Evolutionary conservation across 169 alveolate species (phyloP), one percentile per base, ranked within the genome.

Genomic region (Cryptosporidium meleagridis): DNA sequence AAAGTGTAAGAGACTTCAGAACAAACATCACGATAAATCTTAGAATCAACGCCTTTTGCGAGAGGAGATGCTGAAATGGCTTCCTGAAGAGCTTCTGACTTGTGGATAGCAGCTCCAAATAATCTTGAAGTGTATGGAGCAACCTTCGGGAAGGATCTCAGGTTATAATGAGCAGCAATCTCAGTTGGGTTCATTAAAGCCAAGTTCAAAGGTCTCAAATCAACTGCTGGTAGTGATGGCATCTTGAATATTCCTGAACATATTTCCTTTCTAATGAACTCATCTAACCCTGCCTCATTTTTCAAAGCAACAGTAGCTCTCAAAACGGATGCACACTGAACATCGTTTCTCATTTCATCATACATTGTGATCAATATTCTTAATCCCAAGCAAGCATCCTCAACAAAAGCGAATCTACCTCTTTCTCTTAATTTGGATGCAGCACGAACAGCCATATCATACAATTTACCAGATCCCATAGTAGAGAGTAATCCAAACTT

Each of bases 301-400:
- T 21, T 80, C 61, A 59, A 65, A 41, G 67, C 65, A 39, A 45
- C 73, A 59, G 75, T 65, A 31, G 89, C 89, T 65, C 75, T 80
- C n/a, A 80, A 23, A 26, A 80, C 89, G 23, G 73, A 62, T 14
- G 61, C 35, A 65, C 89, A 80, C 29, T 80, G 89, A 67, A 62
- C 35, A 45, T 80, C 75, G n/a, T 80, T 80, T 37, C 89, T 59
- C 89, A 80, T 80, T 44, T 80, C 89, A 18, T 80, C 89, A 80
- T 80, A 80, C 89, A 80, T 80, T 1, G 75, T 67, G 7, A 80
- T 29, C 45, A 80, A 29, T n/a, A 80, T 80, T 51, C 89, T 80
- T 31, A 80, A 39, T 7, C 75, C 73, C 7, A 80, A 62, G 21
- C 89, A 80, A 8, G 41, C 37, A 23, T 80, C 89, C 12, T 80